phyloP scores from a whole-genome alignment of 2,329 filamentous ascomycete genomes.

The Calonectria fujianensis region DNA sequence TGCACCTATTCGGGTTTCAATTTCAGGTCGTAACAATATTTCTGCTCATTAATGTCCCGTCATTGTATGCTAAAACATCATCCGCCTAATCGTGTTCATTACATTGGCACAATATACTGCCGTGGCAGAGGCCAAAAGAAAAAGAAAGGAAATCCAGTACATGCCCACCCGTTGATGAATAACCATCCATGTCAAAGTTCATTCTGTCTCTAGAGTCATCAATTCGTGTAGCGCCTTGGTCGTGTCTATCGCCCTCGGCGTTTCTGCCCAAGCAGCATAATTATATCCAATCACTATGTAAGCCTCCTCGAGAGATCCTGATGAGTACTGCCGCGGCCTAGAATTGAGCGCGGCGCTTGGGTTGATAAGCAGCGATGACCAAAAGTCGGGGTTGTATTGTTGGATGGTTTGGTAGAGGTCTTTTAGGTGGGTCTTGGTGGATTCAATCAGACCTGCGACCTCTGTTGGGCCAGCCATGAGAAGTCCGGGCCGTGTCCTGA shows the following conservation, averaged over 20 bases:
- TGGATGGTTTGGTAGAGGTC: conserved; percentile 41
- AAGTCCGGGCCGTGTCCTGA: conserved; percentile 27
- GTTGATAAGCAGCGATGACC: conserved; percentile 43
- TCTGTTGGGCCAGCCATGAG: conserved; percentile 28
- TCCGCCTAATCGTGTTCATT: not conserved
- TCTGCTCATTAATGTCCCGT: not conserved
- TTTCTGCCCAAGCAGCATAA: conserved; percentile 49
- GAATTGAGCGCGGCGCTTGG: not conserved
- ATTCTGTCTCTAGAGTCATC: not conserved
- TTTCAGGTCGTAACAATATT: not conserved
- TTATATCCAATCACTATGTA: conserved; percentile 37
- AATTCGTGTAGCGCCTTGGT: conserved; percentile 17
- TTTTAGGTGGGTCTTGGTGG: conserved; percentile 43
- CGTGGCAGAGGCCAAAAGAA: not conserved
- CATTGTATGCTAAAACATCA: not conserved
- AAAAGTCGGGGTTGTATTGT: conserved; percentile 47
- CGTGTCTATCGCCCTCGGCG: conserved; percentile 36
- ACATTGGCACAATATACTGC: not conserved
- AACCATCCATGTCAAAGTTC: not conserved
- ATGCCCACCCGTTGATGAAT: not conserved
- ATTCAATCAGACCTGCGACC: conserved; percentile 15
- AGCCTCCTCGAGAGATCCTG: conserved; percentile 42
- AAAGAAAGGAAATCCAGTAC: not conserved
- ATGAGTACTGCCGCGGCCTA: conserved; percentile 39
- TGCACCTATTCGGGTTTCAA: not conserved